Percentiles rank a stretch among this genome's conserved stretches.
Conservation (phyloP, 345 rosid species). For the Populus alba region DNA sequence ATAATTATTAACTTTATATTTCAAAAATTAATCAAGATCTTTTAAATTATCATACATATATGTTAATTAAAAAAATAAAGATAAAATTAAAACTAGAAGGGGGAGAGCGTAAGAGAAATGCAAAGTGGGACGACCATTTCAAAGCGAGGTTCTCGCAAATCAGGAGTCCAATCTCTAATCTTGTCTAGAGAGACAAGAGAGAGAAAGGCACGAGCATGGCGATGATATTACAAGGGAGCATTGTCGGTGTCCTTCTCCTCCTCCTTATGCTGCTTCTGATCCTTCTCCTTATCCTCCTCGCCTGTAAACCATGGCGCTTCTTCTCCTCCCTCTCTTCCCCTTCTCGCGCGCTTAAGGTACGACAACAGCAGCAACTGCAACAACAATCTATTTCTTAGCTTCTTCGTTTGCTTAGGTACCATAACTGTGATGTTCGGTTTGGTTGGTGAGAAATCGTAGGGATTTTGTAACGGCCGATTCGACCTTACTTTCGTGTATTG, state of each 20-base stretch:
- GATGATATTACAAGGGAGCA: constrained; percentile 54
- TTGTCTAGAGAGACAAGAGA: constrained; percentile 21
- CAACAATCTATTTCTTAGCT: background rate
- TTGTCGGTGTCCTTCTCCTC: constrained; percentile 40
- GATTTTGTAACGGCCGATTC: background rate
- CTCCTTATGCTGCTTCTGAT: constrained; percentile 64
- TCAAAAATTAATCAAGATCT: too few species aligned
- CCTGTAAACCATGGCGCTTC: constrained; percentile 92
- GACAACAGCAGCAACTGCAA: too few species aligned
- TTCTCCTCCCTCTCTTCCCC: constrained; percentile 46
- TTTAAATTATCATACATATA: too few species aligned
- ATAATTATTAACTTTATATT: too few species aligned
- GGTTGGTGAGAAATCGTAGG: background rate
- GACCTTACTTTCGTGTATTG: background rate
- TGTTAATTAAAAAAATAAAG: background rate
- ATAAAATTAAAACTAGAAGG: background rate
- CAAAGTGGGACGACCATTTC: constrained; percentile 54
- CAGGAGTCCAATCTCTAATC: constrained; percentile 43
- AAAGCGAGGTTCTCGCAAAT: constrained; percentile 71
- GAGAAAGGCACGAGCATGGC: constrained; percentile 35
- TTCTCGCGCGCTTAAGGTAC: constrained; percentile 56
- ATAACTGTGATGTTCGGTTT: background rate
- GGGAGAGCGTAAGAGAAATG: constrained; percentile 9
- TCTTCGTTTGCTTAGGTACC: background rate
- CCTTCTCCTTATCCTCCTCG: constrained; percentile 60